Base-by-base conservation (phyloP, 2,329 filamentous ascomycete species). In the Calonectria pseudoreteaudii region DNA sequence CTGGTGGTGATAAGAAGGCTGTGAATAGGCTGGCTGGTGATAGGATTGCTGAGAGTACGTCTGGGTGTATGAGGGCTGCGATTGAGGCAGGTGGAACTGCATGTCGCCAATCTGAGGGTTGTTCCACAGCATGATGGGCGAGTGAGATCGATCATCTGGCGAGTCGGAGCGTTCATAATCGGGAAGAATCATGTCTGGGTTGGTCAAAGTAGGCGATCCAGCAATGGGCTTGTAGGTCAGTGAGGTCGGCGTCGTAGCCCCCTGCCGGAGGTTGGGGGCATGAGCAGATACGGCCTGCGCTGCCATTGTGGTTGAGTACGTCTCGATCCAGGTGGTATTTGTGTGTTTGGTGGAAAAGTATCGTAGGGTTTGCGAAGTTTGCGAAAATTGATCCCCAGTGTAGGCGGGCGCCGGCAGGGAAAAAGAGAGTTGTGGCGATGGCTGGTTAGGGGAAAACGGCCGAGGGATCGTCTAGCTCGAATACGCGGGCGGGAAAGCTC, bases 161-260 rank as follows among this genome's bases (percentile, higher is more conserved):
- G 88, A 87, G 81, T 90, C 85, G 83, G 90, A 82, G 83, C 88
- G 89, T 77, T 92, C 91, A 81, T 93, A 92, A 82, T 94, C 92
- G 74, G 96, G 96, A 67, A 98, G 87, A 80, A 98, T 98, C 95
- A 98, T 96, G 83, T 98, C 96, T 67, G 95, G 95, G 84, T 98
- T 97, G 70, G 95, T 97, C 80, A 98, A 87, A 3, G 96, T 98
- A 60, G 96, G 96, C 73, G 95, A 97, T 16, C 91, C 92, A 76
- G 94, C 92, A 72, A 88, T 85, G 56, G 88, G 82, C 23, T 86
- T 84, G 78, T 90, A 88, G 44, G 84, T 82, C 75, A 83, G 74
- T 44, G 80, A 80, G 56, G 77, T 75, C 60, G 80, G 75, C 70
- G 75, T 79, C 70, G 66, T 77, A 70, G 76, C 79, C 70, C 82